Base-by-base conservation (phyloP, 495 filamentous ascomycete genomes). In the Talaromyces nanjingensis region DNA sequence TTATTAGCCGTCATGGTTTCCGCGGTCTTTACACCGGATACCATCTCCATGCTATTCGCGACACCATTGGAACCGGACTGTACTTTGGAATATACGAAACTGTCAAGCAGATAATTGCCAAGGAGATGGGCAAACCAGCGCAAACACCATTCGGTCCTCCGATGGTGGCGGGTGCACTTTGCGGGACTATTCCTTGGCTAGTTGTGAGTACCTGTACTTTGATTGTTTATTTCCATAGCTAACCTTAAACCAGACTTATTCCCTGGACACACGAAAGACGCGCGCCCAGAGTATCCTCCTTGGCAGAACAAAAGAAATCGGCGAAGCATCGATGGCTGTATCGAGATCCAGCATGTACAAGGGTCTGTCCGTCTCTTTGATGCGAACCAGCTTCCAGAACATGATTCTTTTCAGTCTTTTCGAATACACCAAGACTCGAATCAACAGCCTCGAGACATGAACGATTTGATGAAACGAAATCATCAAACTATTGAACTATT, bases 61-160 rank as follows among this genome's bases (percentile, higher is more conserved):
- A 97, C 71, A 94, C 91, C 0, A 81, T 96, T 56, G 93, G 93
- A 25, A 94, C 93, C 2, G 91, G 83, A 2, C 87, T 96, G 62
- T 97, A 97, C 72, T 97, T 97, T 70, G 86, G 88, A 63, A 90
- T 92, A 65, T 97, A 97, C 71, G 93, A 97, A 71, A 91, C 87
- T 66, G 86, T 86, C 63, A 97, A 97, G 74, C 90, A 96, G 73
- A 70, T 94, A 49, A 84, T 93, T 47, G 87, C 88, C 33, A 92
- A 75, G 45, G 73, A 77, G 62, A 66, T 77, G 29, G 77, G 78
- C 4, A 62, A 62, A 33, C 68, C 68, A 3, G 72, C 75, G 37
- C 74, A 73, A 33, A 75, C 72, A 29, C 76, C 75, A 0, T 73
- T 81, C 18, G 78, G 77, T 7, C 72, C 72, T 6, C 75, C 78